Percentiles rank a stretch among this genome's conserved stretches.
Conservation (phyloP, 1,284 basidiomycete genomes). For the Ceratobasidium sp. region DNA sequence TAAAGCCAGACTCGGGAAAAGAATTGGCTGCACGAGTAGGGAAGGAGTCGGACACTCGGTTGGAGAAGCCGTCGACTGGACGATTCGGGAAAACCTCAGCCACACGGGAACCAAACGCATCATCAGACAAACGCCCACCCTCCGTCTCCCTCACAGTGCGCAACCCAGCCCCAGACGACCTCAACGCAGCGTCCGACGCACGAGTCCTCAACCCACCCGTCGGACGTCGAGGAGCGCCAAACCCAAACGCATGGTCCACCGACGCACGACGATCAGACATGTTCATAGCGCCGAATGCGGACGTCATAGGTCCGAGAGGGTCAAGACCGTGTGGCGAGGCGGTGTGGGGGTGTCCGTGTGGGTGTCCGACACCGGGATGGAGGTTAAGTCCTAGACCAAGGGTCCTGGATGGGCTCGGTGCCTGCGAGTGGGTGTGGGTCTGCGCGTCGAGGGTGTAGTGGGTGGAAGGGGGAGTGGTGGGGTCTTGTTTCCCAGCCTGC, state of each 20-base stretch:
- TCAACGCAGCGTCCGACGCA: not conserved
- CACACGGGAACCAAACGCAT: no score
- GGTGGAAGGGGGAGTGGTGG: not conserved
- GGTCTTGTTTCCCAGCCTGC: constrained; percentile 5
- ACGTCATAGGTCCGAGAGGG: not conserved
- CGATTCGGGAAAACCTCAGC: no score
- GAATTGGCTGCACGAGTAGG: no score
- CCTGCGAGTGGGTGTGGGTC: not conserved
- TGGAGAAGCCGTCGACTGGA: no score
- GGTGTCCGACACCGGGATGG: not conserved
- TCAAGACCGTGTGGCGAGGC: not conserved
- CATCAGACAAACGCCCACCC: no score
- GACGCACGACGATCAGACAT: constrained; percentile 27
- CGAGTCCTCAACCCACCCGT: constrained; percentile 9
- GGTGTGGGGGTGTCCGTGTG: not conserved
- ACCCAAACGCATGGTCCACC: not conserved
- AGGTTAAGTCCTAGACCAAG: constrained; percentile 8
- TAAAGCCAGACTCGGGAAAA: no score
- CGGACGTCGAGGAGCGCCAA: not conserved
- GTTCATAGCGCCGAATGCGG: constrained; percentile 13
- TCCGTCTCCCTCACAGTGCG: no score
- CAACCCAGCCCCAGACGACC: not conserved
- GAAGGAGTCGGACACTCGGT: no score
- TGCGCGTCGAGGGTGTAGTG: not conserved
- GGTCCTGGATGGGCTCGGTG: not conserved